Evolutionary conservation across 140 eudicot genomes (phyloP).

Genomic region (Flaveria floridana): DNA sequence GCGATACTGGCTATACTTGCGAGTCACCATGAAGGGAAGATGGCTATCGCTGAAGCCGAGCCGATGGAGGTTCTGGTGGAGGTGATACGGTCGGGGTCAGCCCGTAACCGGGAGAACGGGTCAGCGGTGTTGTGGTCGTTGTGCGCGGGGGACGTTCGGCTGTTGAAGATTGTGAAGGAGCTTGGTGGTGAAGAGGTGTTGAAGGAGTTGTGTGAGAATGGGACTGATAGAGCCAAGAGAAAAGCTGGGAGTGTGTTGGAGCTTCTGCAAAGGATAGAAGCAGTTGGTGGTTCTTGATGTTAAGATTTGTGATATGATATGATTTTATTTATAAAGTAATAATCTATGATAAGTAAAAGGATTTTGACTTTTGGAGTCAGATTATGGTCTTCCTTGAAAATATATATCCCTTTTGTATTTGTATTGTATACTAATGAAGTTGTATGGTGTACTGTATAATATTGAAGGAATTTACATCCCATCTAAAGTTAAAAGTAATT

Average conservation of each 20-base stretch:
- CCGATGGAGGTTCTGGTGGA: constrained; percentile 69
- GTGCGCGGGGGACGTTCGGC: constrained; percentile 64
- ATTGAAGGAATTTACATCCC: neutral
- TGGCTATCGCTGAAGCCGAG: constrained; percentile 70
- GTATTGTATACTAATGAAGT: neutral
- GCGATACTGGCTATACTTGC: constrained; percentile 83
- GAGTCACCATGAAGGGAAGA: constrained; percentile 81
- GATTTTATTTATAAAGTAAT: neutral
- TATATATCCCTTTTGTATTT: neutral
- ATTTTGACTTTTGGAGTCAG: constrained; percentile 14
- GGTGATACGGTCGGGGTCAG: constrained; percentile 81
- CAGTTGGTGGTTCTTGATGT: constrained; percentile 17
- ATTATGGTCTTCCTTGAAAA: neutral
- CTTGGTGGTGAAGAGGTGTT: constrained; percentile 80
- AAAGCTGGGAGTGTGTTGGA: constrained; percentile 78
- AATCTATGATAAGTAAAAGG: constrained; percentile 1
- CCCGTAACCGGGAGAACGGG: constrained; percentile 83
- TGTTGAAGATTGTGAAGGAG: constrained; percentile 54
- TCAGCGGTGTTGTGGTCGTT: constrained; percentile 85
- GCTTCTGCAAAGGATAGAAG: constrained; percentile 56
- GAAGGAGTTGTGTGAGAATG: constrained; percentile 78
- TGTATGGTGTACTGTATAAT: neutral
- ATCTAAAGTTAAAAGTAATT: no score
- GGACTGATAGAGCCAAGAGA: constrained; percentile 90
- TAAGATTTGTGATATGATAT: neutral